phyloP scores from a whole-genome alignment of 2,329 filamentous ascomycete species.

The Aspergillus uvarum region DNA sequence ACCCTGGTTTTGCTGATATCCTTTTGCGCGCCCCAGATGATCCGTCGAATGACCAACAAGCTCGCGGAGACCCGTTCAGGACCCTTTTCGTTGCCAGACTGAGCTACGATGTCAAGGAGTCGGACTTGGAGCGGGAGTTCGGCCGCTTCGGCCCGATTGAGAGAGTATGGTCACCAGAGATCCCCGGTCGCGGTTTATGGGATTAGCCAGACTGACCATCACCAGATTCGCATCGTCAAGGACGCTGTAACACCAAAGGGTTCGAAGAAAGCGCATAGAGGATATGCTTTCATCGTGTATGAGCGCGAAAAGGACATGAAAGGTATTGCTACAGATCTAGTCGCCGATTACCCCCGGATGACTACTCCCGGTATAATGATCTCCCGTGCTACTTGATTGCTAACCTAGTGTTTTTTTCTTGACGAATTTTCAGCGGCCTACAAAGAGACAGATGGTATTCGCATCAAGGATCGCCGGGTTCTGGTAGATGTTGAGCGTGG shows the following conservation, averaged over 20 bases:
- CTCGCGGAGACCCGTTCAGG: constrained; percentile 90
- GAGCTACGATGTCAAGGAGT: constrained; percentile 82
- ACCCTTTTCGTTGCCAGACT: constrained; percentile 90
- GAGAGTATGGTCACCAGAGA: constrained; percentile 58
- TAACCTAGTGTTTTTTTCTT: constrained; percentile 35
- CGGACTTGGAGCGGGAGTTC: constrained; percentile 91
- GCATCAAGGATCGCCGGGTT: constrained; percentile 87
- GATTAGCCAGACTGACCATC: constrained; percentile 18
- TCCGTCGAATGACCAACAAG: constrained; percentile 79
- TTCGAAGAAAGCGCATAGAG: constrained; percentile 77
- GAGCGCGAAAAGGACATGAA: constrained; percentile 98
- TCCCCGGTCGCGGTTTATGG: neutral
- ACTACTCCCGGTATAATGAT: constrained; percentile 12
- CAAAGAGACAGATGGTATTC: constrained; percentile 81
- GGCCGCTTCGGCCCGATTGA: constrained; percentile 92
- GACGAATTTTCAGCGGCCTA: constrained; percentile 74
- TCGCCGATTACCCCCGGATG: constrained; percentile 3
- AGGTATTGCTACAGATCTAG: constrained; percentile 60
- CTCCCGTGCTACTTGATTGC: constrained; percentile 25
- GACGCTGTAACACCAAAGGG: constrained; percentile 69
- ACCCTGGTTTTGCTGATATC: neutral
- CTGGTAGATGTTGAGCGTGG: constrained; percentile 96
- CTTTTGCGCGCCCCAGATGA: constrained; percentile 58
- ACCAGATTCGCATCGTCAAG: constrained; percentile 80
- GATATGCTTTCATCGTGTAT: constrained; percentile 96